Evolutionary conservation across 176 grass and related monocot genomes (phyloP).

Genomic region (Oryza meyeriana): DNA sequence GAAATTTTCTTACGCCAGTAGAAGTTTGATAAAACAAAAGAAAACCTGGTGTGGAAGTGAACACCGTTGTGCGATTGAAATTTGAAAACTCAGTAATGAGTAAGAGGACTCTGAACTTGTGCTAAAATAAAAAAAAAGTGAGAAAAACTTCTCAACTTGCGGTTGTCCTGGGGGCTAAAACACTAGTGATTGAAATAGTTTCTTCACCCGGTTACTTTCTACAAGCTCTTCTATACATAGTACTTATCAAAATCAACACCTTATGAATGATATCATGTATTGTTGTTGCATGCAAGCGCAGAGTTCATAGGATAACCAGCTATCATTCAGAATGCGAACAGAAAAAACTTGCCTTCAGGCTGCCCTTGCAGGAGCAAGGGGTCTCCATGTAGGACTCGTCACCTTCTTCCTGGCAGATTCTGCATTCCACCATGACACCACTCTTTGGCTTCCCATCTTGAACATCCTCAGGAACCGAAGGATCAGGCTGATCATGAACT

Average conservation of each 20-base stretch:
- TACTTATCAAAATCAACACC: neutral
- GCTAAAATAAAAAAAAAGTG: too few relatives aligned
- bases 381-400: constrained; percentile 62
- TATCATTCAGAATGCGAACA: neutral
- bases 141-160: neutral
- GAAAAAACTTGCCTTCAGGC: constrained; percentile 58
- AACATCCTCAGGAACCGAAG: constrained; percentile 2
- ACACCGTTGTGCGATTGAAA: neutral
- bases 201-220: neutral
- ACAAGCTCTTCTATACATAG: neutral
- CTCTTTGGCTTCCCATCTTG: constrained; percentile 14
- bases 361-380: constrained; percentile 82
- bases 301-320: neutral
- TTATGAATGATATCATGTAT: neutral
- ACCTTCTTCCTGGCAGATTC: constrained; percentile 87
- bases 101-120: neutral
- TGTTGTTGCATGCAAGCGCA: neutral
- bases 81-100: neutral
- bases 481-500: neutral
- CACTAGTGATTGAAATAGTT: neutral
- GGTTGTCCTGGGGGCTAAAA: neutral
- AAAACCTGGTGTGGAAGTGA: neutral
- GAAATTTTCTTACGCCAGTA: neutral
- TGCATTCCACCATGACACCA: constrained; percentile 56
- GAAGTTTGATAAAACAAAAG: neutral